phyloP scores from a whole-genome alignment of 345 rosid genomes.

The Eucalyptus polyanthemos region DNA sequence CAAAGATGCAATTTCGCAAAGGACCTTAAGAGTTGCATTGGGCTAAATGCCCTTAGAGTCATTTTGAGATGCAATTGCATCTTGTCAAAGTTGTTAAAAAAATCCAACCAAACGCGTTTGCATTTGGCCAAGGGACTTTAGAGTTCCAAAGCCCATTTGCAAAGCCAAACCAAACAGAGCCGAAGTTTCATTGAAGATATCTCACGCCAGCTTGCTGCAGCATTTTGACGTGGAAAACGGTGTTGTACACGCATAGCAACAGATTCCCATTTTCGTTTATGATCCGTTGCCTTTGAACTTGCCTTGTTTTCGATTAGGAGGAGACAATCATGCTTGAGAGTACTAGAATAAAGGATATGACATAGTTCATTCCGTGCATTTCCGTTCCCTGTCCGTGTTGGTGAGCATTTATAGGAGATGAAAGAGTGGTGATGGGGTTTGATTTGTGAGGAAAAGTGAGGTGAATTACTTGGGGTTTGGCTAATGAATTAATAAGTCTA shows the following conservation, averaged over 20 bases:
- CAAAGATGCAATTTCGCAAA: no score
- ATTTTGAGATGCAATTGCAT: no score
- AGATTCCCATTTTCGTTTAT: background rate
- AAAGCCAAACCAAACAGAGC: no score
- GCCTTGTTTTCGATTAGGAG: background rate
- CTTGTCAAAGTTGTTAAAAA: no score
- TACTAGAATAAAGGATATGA: background rate
- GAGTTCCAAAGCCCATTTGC: no score
- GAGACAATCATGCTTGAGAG: background rate
- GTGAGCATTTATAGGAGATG: background rate
- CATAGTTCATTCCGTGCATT: background rate
- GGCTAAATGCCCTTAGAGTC: no score
- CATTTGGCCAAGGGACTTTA: no score
- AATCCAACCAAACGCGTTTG: no score
- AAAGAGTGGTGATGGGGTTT: background rate
- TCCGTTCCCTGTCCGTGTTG: background rate
- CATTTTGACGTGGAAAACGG: background rate
- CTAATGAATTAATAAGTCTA: rapidly evolving
- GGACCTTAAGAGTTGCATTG: no score
- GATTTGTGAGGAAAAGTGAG: background rate
- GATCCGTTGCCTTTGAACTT: background rate
- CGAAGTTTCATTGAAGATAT: background rate
- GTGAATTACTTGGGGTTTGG: rapidly evolving
- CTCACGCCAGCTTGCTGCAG: background rate
- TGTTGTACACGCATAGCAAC: background rate